Base-by-base conservation (phyloP, 495 filamentous ascomycete genomes). In the Trichoderma asperelloides region DNA sequence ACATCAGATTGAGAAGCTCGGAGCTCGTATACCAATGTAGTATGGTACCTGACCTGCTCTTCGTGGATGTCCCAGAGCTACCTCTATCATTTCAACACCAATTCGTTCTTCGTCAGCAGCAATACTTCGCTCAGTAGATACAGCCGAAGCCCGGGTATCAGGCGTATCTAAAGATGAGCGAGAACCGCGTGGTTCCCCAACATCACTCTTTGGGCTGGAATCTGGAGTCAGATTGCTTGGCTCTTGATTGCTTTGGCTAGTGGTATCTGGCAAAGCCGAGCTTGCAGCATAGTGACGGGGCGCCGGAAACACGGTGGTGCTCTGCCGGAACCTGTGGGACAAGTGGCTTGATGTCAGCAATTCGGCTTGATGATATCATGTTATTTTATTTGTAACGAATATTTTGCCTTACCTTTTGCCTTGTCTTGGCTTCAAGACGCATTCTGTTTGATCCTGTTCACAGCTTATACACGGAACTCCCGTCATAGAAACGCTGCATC, bases 401-500 rank as follows among this genome's bases (percentile, higher is more conserved):
- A 25, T 30, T 30, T 28, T 30, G 27, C 8, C 55, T 60, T 60
- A 60, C 55, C 55, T 7, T 60, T 60, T 60, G 55, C 55, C 55
- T 21, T 60, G 55, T 30, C 55, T 60, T 30, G 55, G 55, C 55
- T 60, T 60, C 16, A 60, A 27, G 7, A 60, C 30, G 55, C 55
- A 60, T 18, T 60, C 55, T 11, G 55, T 60, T 7, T 60, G 55
- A 25, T 60, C 55, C 55, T 60, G 55, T 25, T 60, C 55, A 25
- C 55, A 60, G 25, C 55, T 60, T 28, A 60, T 60, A 60, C 55
- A 60, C 55, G 55, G 55, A 12, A 60, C 55, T 21, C 55, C 55
- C 11, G 55, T 60, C 55, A 60, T 60, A 4, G 55, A 60, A 12
- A 60, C 55, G 25, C 55, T 60, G 25, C 55, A 60, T 30, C 55